Conservation (phyloP, 306 rosid genomes). For the Quercus parvula region DNA sequence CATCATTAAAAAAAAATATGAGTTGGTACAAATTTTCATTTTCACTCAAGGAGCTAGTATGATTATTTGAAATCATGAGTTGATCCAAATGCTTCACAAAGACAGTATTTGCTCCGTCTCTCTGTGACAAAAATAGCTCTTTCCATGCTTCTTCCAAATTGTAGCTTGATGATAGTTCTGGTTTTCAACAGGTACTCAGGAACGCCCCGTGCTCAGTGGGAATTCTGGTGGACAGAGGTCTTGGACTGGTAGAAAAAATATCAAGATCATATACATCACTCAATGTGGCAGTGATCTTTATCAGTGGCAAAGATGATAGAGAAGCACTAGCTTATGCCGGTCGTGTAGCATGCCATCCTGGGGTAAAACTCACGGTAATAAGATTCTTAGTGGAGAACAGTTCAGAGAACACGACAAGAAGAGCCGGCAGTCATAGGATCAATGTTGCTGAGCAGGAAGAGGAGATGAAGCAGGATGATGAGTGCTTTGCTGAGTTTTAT, state of each 20-base stretch:
- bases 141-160: not conserved
- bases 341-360: conserved; percentile 65
- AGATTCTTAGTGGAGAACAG: conserved; percentile 61
- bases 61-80: not conserved
- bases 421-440: conserved; percentile 43
- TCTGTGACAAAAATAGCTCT: no score
- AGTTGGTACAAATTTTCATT: no score
- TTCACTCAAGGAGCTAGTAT: no score
- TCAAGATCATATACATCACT: conserved; percentile 34
- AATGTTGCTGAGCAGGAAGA: conserved; percentile 55
- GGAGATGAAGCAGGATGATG: conserved; percentile 69
- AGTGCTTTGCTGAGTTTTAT: conserved; percentile 77
- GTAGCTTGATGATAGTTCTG: not conserved
- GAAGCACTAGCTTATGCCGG: conserved; percentile 79
- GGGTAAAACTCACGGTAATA: conserved; percentile 72
- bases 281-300: conserved; percentile 72
- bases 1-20: no score
- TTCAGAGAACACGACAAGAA: conserved; percentile 41
- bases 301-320: conserved; percentile 87
- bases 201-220: conserved; percentile 88
- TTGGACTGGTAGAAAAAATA: conserved; percentile 60
- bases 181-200: conserved; percentile 54
- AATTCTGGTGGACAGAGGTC: conserved; percentile 87
- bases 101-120: no score
- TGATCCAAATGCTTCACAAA: no score